Conservation (phyloP, 2,329 filamentous ascomycete species). For the Parascedosporium putredinis region DNA sequence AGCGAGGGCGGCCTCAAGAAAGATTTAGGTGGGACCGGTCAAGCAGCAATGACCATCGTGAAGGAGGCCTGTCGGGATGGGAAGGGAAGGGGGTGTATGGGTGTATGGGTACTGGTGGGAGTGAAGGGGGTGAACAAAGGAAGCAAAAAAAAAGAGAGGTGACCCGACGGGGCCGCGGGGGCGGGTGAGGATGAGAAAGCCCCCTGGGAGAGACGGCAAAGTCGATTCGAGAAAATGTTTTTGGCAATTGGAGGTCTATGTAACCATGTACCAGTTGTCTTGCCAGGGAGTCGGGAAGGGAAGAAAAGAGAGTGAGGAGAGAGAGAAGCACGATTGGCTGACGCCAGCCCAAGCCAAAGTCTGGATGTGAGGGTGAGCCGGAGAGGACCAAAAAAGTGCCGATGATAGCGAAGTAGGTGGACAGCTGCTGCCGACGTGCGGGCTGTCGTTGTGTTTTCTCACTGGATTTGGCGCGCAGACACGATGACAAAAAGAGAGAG, state of each 20-base stretch:
- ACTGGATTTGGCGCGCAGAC: too few relatives aligned
- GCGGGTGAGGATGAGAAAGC: neutral
- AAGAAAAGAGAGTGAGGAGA: neutral
- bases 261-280: too few relatives aligned
- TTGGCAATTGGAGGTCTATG: too few relatives aligned
- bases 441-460: too few relatives aligned
- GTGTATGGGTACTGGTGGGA: conserved; percentile 5
- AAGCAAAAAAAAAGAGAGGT: conserved; percentile 8
- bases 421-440: too few relatives aligned
- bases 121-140: conserved; percentile 3
- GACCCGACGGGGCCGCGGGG: conserved; percentile 10
- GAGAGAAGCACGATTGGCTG: neutral
- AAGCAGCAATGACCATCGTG: conserved; percentile 15
- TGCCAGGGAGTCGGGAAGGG: too few relatives aligned
- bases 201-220: neutral
- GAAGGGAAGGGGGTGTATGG: conserved; percentile 15
- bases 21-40: conserved; percentile 12
- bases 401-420: too few relatives aligned
- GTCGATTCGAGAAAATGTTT: too few relatives aligned
- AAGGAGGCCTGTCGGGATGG: conserved; percentile 21
- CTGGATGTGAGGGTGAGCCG: too few relatives aligned
- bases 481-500: too few relatives aligned
- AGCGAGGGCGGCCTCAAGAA: conserved; percentile 7
- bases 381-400: too few relatives aligned
- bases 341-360: neutral